These are phyloP conservation scores for Ascochyta koolunga DNA, from an alignment of 2,329 filamentous ascomycete species.

Conservation along the genomic window DNA sequence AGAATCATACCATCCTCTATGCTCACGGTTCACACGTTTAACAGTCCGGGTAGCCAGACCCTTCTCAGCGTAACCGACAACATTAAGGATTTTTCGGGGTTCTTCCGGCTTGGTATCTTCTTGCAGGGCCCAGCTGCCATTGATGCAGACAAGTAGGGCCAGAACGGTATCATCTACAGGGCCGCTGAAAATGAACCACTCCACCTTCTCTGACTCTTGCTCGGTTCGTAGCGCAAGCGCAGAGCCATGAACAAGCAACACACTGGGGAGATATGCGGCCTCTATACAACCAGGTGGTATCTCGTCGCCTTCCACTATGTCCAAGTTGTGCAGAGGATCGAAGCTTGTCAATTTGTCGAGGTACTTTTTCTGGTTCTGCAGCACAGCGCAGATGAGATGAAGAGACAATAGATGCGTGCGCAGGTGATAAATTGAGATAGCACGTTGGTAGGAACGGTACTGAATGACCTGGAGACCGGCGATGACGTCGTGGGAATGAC, in stretches of 20 bases:
- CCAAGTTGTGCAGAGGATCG: slow-evolving; percentile 14
- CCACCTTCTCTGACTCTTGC: slow-evolving; percentile 9
- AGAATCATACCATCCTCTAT: slow-evolving; percentile 25
- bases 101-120: neutral
- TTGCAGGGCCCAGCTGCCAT: neutral
- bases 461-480: slow-evolving; percentile 6
- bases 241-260: slow-evolving; percentile 25
- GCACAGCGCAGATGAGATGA: neutral
- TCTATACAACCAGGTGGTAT: slow-evolving; percentile 22
- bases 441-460: slow-evolving; percentile 23
- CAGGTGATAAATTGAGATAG: slow-evolving; percentile 32
- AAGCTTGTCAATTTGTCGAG: slow-evolving; percentile 13
- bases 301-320: slow-evolving; percentile 23
- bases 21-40: slow-evolving; percentile 21
- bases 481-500: neutral
- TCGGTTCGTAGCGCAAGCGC: slow-evolving; percentile 31
- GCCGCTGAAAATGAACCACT: slow-evolving; percentile 32
- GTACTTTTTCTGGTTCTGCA: slow-evolving; percentile 18
- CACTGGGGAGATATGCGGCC: slow-evolving; percentile 23
- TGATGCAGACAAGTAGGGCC: neutral
- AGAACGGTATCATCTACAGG: slow-evolving; percentile 12
- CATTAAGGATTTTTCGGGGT: slow-evolving; percentile 23
- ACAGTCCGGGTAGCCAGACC: slow-evolving; percentile 8
- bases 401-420: slow-evolving; percentile 13
- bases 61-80: slow-evolving; percentile 23